Evolutionary conservation across 345 rosid species (phyloP).

Genomic region (Clausena lansium): DNA sequence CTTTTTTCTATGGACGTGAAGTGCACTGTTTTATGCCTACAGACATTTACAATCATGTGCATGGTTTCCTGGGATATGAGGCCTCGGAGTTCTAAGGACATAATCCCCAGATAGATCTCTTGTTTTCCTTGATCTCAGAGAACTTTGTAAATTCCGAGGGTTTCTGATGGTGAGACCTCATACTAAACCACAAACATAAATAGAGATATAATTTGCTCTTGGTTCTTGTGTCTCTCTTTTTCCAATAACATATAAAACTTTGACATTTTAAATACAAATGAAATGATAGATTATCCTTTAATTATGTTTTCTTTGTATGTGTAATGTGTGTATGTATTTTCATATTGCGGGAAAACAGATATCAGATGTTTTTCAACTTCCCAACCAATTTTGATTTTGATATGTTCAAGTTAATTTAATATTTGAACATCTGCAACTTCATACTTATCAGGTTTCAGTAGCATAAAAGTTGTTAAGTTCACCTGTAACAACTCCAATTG

Average conservation of each 20-base stretch:
- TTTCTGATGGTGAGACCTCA: background rate
- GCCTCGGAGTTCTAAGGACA: background rate
- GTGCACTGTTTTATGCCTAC: background rate
- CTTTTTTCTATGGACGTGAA: background rate
- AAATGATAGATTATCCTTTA: background rate
- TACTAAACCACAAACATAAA: too few relatives aligned
- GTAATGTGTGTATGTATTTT: background rate
- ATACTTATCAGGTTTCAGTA: background rate
- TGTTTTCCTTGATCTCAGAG: background rate
- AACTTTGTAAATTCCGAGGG: background rate
- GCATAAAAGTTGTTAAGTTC: constrained; percentile 11
- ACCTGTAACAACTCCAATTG: constrained; percentile 96
- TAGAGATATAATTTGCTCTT: background rate
- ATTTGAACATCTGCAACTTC: background rate
- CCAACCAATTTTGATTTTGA: background rate
- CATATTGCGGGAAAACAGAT: background rate
- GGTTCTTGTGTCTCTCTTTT: background rate
- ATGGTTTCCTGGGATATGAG: background rate
- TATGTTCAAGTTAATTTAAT: background rate
- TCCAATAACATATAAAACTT: background rate
- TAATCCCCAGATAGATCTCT: background rate
- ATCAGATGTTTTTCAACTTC: background rate
- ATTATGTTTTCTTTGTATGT: background rate
- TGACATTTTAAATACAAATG: background rate
- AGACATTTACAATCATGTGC: background rate